phyloP scores from a whole-genome alignment of 352 stramenopile genomes.

The Phytophthora capsici region DNA sequence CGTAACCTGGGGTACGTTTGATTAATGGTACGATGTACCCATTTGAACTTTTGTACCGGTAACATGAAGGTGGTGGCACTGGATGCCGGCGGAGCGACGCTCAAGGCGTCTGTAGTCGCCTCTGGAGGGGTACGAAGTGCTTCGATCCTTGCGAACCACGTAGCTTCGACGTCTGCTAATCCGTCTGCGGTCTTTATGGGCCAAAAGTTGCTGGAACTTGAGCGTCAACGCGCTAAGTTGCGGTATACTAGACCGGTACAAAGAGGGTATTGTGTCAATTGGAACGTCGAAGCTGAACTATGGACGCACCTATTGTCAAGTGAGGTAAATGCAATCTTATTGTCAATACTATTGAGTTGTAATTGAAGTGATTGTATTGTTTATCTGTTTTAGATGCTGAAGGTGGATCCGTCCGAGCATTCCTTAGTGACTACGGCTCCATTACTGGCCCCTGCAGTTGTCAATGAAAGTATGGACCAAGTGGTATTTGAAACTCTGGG shows the following conservation, averaged over 20 bases:
- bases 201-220: constrained; percentile 56
- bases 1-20: not conserved
- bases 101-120: constrained; percentile 63
- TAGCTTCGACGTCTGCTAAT: constrained; percentile 39
- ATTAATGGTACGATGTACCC: not conserved
- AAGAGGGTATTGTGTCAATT: constrained; percentile 83
- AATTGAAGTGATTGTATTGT: no score
- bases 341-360: no score
- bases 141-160: constrained; percentile 56
- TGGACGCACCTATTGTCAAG: constrained; percentile 61
- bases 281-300: constrained; percentile 76
- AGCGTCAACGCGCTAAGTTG: constrained; percentile 58
- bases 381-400: constrained; percentile 43
- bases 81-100: constrained; percentile 63
- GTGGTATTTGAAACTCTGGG: constrained; percentile 83
- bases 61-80: constrained; percentile 56
- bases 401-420: constrained; percentile 54
- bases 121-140: not conserved
- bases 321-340: constrained; percentile 35
- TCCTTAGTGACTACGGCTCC: constrained; percentile 67
- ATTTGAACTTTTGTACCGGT: not conserved
- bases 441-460: constrained; percentile 54
- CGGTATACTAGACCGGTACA: constrained; percentile 54
- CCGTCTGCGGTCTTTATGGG: constrained; percentile 41
- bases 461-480: constrained; percentile 80